Base-by-base conservation (phyloP, 805 yeast species). In the Candida krabiensis region DNA sequence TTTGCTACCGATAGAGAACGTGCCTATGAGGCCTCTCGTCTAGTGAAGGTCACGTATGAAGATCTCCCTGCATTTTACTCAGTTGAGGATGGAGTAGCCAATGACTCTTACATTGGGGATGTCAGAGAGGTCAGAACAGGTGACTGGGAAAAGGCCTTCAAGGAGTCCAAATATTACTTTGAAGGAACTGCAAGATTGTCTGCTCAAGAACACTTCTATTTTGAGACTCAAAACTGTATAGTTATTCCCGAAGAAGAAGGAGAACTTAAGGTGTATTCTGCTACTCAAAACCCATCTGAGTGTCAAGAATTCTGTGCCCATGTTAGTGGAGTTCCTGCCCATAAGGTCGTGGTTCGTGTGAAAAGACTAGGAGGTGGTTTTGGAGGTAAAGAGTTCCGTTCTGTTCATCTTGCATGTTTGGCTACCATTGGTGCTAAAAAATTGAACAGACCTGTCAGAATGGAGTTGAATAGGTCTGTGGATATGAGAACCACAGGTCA, bases 291-390 rank as follows among this genome's bases (percentile, higher is more conserved):
- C 41, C 75, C 75, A 5, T 55, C 65, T 9, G 75, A 70, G 43
- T 58, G 71, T 4, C 77, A 71, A 43, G 61, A 63, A 23, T 60
- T 59, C 24, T 71, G 66, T 9, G 71, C 74, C 1, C 64, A 64
- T 21, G 67, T 66, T 3, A 57, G 70, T 5, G 72, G 70, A 11
- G 69, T 70, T 9, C 71, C 74, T 3, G 57, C 69, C 4, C 58
- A 64, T 29, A 58, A 65, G 27, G 58, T 71, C 39, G 74, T 70
- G 7, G 60, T 59, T 17, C 55, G 66, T 12, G 70, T 63, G 14
- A 71, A 71, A 46, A 56, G 75, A 34, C 49, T 71, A 4, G 77
- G 77, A 15, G 77, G 77, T 33, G 77, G 77, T 1, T 71, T 71
- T 46, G 77, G 77, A 17, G 77, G 77, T 31, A 71, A 71, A 41